Evolutionary conservation across 176 grass and related monocot species (phyloP).

Genomic region (Phoenix roebelenii): DNA sequence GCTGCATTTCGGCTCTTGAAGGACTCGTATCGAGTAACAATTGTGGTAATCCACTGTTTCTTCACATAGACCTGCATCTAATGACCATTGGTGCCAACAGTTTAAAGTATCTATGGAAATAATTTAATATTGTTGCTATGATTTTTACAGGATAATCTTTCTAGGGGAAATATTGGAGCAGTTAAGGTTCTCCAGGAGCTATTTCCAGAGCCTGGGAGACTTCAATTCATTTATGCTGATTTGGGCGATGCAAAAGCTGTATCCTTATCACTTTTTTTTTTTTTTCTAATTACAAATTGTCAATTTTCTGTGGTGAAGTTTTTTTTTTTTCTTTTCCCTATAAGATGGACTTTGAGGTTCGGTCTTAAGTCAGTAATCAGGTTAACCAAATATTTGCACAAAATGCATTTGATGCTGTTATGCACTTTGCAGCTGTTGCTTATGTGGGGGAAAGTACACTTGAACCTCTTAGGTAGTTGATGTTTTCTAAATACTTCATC

Average conservation of each 20-base stretch:
- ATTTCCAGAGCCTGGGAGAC: slow-evolving; percentile 78
- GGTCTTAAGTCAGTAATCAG: slow-evolving; percentile 31
- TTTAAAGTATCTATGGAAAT: neutral
- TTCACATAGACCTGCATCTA: neutral
- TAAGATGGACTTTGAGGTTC: neutral
- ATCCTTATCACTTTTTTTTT: slow-evolving; percentile 30
- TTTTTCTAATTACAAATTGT: neutral
- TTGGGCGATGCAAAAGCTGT: slow-evolving; percentile 81
- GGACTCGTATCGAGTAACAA: slow-evolving; percentile 87
- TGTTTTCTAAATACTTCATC: too few species aligned
- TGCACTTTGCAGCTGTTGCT: slow-evolving; percentile 98
- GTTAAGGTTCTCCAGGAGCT: slow-evolving; percentile 61
- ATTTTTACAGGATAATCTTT: slow-evolving; percentile 80
- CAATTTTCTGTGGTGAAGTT: neutral
- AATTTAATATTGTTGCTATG: neutral
- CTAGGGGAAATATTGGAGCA: slow-evolving; percentile 91
- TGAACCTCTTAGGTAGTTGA: slow-evolving; percentile 12
- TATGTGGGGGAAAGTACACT: slow-evolving; percentile 97
- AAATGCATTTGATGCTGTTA: slow-evolving; percentile 93
- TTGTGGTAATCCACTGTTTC: slow-evolving; percentile 65
- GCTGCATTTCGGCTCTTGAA: slow-evolving; percentile 83
- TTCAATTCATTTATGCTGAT: slow-evolving; percentile 98
- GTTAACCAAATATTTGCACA: slow-evolving; percentile 87
- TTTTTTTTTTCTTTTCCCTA: too few species aligned
- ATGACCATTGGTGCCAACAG: neutral